Evolutionary conservation across 75 land plant species (phyloP).

Genomic region (Adiantum capillusveneris): DNA sequence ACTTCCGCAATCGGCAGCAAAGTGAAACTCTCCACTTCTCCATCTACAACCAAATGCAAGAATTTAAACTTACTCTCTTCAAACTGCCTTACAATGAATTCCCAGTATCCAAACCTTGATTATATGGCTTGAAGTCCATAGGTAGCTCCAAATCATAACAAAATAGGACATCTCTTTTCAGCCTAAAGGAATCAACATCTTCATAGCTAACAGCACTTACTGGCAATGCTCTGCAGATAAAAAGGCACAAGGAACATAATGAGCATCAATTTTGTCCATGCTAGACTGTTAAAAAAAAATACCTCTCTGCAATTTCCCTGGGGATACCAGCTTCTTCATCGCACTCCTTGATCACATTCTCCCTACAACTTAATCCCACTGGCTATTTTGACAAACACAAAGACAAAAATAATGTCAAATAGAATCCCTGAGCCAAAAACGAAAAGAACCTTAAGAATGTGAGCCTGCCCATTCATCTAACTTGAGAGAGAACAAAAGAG

Average conservation of each 20-base stretch:
- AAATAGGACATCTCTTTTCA: slow-evolving; percentile 86
- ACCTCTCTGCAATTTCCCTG: slow-evolving; percentile 46
- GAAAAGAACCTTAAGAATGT: no score
- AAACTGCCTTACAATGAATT: background rate
- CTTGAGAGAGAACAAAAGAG: no score
- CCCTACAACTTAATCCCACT: slow-evolving; percentile 66
- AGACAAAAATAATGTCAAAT: background rate
- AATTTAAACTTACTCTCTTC: background rate
- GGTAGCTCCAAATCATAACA: slow-evolving; percentile 94
- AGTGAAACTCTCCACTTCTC: slow-evolving; percentile 86
- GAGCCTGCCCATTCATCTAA: no score
- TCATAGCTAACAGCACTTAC: slow-evolving; percentile 88
- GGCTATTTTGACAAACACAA: slow-evolving; percentile 36
- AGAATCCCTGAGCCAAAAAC: no score
- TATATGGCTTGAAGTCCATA: slow-evolving; percentile 56
- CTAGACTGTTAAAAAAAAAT: background rate
- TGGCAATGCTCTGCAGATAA: slow-evolving; percentile 50
- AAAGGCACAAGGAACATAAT: background rate
- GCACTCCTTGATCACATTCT: slow-evolving; percentile 92
- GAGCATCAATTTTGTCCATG: no score
- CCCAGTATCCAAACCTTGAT: slow-evolving; percentile 45
- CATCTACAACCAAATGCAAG: slow-evolving; percentile 44
- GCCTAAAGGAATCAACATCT: slow-evolving; percentile 60
- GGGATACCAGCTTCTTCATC: slow-evolving; percentile 96
- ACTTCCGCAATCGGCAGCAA: slow-evolving; percentile 61